Percentiles rank a stretch among this genome's conserved stretches.
Evolutionary conservation across 1,284 basidiomycete genomes (phyloP).

Genomic region (Sporisorium reilianum): DNA sequence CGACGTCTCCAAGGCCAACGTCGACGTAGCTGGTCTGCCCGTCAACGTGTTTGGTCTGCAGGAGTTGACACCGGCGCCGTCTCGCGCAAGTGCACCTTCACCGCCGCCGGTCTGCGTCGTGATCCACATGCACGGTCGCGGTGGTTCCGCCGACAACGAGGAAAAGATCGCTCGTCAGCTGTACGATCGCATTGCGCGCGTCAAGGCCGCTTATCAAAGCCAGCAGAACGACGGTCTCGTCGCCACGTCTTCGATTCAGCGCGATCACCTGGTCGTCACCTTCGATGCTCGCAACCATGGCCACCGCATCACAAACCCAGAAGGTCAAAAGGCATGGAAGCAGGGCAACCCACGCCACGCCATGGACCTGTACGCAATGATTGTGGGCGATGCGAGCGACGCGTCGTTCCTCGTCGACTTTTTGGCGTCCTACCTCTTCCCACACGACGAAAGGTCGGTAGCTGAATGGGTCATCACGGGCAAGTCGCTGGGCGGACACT

Average conservation of each 20-base stretch:
- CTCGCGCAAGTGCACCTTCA: conserved; percentile 46
- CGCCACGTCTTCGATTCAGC: conserved; percentile 23
- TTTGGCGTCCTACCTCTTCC: conserved; percentile 82
- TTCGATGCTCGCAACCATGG: conserved; percentile 71
- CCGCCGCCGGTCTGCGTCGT: conserved; percentile 60
- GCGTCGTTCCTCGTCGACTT: conserved; percentile 85
- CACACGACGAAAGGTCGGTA: conserved; percentile 76
- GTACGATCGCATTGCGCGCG: conserved; percentile 51
- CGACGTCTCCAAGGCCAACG: conserved; percentile 30
- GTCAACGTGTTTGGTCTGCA: conserved; percentile 63
- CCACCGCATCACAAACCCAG: conserved; percentile 60
- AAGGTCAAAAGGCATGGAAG: conserved; percentile 68
- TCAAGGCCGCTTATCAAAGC: conserved; percentile 13
- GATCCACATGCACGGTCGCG: conserved; percentile 66
- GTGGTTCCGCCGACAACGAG: conserved; percentile 59
- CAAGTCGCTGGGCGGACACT: conserved; percentile 82
- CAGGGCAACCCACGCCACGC: conserved; percentile 64
- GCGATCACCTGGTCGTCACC: conserved; percentile 66
- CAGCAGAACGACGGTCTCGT: conserved; percentile 30
- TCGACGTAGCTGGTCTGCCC: conserved; percentile 63
- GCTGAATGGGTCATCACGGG: conserved; percentile 78
- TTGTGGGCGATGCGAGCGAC: conserved; percentile 78
- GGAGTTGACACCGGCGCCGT: conserved; percentile 53
- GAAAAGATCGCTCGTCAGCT: conserved; percentile 61
- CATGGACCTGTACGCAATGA: conserved; percentile 69